Evolutionary conservation across 1,284 basidiomycete species (phyloP).

Genomic region (Cutaneotrichosporon sp.): DNA sequence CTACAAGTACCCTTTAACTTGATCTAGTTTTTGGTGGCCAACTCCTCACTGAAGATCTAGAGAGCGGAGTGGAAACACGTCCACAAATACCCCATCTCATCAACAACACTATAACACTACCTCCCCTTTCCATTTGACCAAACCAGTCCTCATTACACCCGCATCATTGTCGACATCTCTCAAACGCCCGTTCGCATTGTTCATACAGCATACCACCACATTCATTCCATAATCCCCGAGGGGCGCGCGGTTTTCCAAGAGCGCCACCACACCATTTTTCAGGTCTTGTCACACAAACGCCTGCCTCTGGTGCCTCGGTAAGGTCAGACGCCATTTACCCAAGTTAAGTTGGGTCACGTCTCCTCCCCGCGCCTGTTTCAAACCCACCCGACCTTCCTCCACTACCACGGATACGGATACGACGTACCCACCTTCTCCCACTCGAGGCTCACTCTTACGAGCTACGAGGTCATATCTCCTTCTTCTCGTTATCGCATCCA

Average conservation of each 20-base stretch:
- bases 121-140: background rate
- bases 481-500: background rate
- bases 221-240: background rate
- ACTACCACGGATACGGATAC: background rate
- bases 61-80: background rate
- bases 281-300: background rate
- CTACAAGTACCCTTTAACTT: no score
- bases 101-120: background rate
- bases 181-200: slow-evolving; percentile 1
- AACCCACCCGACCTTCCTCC: slow-evolving; percentile 2
- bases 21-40: no score
- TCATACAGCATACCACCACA: background rate
- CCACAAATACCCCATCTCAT: background rate
- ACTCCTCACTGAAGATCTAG: background rate
- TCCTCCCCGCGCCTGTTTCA: slow-evolving; percentile 14
- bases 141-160: background rate
- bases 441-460: no score
- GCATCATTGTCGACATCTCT: slow-evolving; percentile 3
- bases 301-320: background rate
- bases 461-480: background rate
- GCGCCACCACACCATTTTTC: background rate
- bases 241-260: background rate
- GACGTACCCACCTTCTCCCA: no score
- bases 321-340: background rate
- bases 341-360: slow-evolving; percentile 6